phyloP scores from a whole-genome alignment of 129 eudicot genomes.

The Sambucus nigra region DNA sequence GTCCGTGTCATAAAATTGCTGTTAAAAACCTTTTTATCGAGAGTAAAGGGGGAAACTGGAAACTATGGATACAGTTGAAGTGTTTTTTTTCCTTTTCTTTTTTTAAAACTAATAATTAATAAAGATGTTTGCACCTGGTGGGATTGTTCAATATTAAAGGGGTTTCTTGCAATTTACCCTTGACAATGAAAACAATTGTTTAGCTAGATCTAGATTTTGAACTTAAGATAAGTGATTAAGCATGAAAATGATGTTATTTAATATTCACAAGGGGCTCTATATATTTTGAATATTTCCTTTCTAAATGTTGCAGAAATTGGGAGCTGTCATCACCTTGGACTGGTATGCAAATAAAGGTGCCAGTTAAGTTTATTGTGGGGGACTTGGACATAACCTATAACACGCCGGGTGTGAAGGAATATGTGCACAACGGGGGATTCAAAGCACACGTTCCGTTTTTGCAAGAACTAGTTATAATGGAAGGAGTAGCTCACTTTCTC shows the following conservation, averaged over 20 bases:
- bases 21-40: too few species aligned
- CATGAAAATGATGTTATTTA: too few species aligned
- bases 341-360: conserved; percentile 67
- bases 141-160: too few species aligned
- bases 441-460: conserved; percentile 54
- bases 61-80: too few species aligned
- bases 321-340: conserved; percentile 73
- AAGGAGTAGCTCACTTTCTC: conserved; percentile 76
- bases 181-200: too few species aligned
- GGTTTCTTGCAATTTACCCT: too few species aligned
- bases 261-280: too few species aligned
- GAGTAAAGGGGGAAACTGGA: too few species aligned
- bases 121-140: too few species aligned
- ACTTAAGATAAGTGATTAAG: not conserved
- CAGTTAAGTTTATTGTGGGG: conserved; percentile 76
- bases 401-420: conserved; percentile 71
- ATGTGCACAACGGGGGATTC: conserved; percentile 68
- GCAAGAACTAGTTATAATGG: conserved; percentile 90
- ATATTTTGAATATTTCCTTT: not conserved
- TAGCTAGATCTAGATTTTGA: not conserved
- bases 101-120: too few species aligned
- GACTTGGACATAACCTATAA: conserved; percentile 76
- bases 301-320: conserved; percentile 49
- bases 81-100: too few species aligned
- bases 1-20: too few species aligned